Conservation (phyloP, 208 protist species). For the Endotrypanum monterogeii region DNA sequence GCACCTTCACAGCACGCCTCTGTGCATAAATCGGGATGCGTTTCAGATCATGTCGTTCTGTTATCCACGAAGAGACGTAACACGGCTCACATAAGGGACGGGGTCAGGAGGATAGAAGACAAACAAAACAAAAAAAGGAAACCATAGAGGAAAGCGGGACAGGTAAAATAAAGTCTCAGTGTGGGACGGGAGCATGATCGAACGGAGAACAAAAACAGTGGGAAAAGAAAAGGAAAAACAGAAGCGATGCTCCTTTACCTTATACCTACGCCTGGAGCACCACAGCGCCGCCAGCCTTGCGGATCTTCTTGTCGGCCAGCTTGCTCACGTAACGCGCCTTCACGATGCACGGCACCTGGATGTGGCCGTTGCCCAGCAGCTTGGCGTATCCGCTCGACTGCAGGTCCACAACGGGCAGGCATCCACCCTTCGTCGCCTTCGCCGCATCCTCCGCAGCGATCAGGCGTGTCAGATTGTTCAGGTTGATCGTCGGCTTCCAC, state of each 20-base stretch:
- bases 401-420: constrained; percentile 99
- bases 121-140: no score
- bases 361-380: constrained; percentile 98
- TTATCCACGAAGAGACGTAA: no score
- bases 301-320: constrained; percentile 99
- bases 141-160: no score
- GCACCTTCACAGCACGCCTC: no score
- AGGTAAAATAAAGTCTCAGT: neutral
- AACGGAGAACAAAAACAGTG: constrained; percentile 23
- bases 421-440: constrained; percentile 76
- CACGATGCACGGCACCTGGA: constrained; percentile 99
- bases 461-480: constrained; percentile 98
- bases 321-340: constrained; percentile 99
- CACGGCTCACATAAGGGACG: no score
- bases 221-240: constrained; percentile 9
- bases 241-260: constrained; percentile 12
- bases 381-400: constrained; percentile 98
- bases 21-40: no score
- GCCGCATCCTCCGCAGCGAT: constrained; percentile 92
- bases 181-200: no score
- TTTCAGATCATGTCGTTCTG: no score
- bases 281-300: constrained; percentile 98
- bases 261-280: constrained; percentile 95
- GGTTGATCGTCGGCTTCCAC: constrained; percentile 98
- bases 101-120: neutral